Base-by-base conservation (phyloP, 352 stramenopile genomes). In the Phytophthora tentaculata region DNA sequence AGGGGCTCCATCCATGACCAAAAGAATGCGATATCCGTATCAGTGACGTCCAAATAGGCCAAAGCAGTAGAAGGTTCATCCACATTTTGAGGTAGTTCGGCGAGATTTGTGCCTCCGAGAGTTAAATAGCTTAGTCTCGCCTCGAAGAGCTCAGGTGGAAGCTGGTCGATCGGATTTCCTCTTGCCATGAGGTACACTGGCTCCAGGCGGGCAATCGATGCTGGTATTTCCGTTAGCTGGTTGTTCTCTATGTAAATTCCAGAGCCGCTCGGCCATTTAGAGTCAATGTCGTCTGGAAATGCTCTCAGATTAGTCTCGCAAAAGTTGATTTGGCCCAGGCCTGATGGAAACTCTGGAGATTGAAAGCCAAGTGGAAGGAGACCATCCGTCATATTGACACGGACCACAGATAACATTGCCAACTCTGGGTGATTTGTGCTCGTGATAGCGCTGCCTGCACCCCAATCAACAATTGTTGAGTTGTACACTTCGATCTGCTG, bases 401-500 rank as follows among this genome's bases (percentile, higher is more conserved):
- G 45, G 8, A 78, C 63, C 2, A 80, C n/a, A 7, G 63, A 76
- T 2, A 84, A 41, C 16, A 69, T 56, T 0, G 54, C 51, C 22
- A 87, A 17, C 3, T 59, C 35, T 12, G 67, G 64, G 28, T 85
- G 71, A 16, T 61, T 20, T 4, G 35, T 32, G 17, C 55, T 56
- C 2, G 63, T 74, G 20, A 83, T 35, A 0, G 66, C 69, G 7
- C 58, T 67, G 5, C 45, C 29, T 7, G 35, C n/a, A 9, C 60
- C 57, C 74, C 72, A 84, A 35, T 53, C 26, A 3, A 49, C 41
- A 41, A 86, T 55, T 5, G 54, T 71, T 1, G 70, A 77, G 14
- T 83, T 74, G 65, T 79, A 81, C 4, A 84, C 57, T 12, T 14
- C 5, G 16, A 66, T 48, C n/a, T 66, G 20, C 4, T 76, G 74